Evolutionary conservation across 169 alveolate species (phyloP), one percentile per base, ranked within the genome.

Genomic region (Cryptosporidium xiaoi): DNA sequence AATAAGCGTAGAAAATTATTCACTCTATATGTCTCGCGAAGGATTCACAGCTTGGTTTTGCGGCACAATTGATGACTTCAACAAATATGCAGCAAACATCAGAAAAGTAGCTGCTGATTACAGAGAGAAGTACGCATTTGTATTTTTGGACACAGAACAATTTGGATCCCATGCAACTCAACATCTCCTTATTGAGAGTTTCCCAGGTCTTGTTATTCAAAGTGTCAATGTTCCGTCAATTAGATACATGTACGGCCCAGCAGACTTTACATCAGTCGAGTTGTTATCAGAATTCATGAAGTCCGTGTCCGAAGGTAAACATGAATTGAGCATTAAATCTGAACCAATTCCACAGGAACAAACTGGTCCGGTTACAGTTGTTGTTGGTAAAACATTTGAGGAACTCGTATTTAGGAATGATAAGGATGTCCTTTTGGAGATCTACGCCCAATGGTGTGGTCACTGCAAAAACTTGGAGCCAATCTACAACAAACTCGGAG

Each of bases 361-460:
- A 62, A 94, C 93, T 24, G 96, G 93, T 65, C 95, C 96, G 15
- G 98, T 94, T 27, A 91, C 92, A 40, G 92, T 90, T 15, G 90
- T 90, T 27, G 97, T 95, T 46, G 96, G 97, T 8, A 90, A 93
- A 71, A 92, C 89, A 55, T 93, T 93, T 84, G 84, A 91, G 65
- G 94, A 93, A 64, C 82, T 92, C 68, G 98, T 96, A 58, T 67
- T 94, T 31, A 92, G 93, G 83, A 84, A 77, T 24, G 94, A 93
- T 85, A 93, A 93, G 84, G 98, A 96, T 84, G 98, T 96, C 65
- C 92, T 97, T 58, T 94, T 97, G 64, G 97, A 96, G 92, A 96
- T 96, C 84, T 96, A 97, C 69, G 99, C 99, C n/a, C 99, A 99
- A 51, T 97, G 99, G 99, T 97, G 99, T 83, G 98, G 98, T 24